Percentiles rank a stretch among this genome's conserved stretches.
These are phyloP conservation scores for Serpula lacrymans DNA, from an alignment of 768 basidiomycete species.

Conservation along the genomic window DNA sequence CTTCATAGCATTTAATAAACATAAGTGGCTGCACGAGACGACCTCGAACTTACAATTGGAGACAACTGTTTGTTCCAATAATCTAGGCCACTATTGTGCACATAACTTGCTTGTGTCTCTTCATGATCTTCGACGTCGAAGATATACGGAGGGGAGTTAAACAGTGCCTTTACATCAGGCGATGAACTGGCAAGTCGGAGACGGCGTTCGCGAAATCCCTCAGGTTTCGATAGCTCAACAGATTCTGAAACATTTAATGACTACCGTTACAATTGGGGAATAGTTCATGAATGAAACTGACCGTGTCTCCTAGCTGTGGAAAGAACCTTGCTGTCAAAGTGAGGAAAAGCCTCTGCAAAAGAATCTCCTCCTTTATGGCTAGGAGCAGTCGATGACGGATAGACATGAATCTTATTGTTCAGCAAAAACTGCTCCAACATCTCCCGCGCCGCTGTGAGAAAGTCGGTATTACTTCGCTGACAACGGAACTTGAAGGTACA, in stretches of 20 bases:
- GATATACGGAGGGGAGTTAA: slow-evolving; percentile 82
- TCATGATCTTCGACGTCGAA: slow-evolving; percentile 76
- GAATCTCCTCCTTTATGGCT: slow-evolving; percentile 87
- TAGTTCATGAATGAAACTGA: slow-evolving; percentile 17
- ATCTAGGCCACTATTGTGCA: slow-evolving; percentile 53
- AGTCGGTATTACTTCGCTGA: slow-evolving; percentile 93
- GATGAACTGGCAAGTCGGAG: slow-evolving; percentile 85
- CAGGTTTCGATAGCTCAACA: slow-evolving; percentile 68
- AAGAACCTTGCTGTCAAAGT: slow-evolving; percentile 93
- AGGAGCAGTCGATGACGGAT: slow-evolving; percentile 75
- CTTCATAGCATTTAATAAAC: slow-evolving; percentile 39
- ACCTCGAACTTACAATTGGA: slow-evolving; percentile 57
- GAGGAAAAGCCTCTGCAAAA: slow-evolving; percentile 93
- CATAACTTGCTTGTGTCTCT: slow-evolving; percentile 58
- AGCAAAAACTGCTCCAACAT: slow-evolving; percentile 90
- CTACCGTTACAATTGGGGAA: slow-evolving; percentile 1
- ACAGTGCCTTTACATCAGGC: slow-evolving; percentile 92
- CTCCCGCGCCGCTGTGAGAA: slow-evolving; percentile 84
- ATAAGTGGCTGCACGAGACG: slow-evolving; percentile 16
- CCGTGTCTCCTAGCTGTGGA: slow-evolving; percentile 74
- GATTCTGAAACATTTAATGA: slow-evolving; percentile 60
- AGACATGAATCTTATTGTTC: slow-evolving; percentile 78
- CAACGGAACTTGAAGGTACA: slow-evolving; percentile 95
- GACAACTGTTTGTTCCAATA: slow-evolving; percentile 78
- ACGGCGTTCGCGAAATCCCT: slow-evolving; percentile 67